Base-by-base conservation (phyloP, 1,284 basidiomycete genomes). In the Heliocybe sulcata region DNA sequence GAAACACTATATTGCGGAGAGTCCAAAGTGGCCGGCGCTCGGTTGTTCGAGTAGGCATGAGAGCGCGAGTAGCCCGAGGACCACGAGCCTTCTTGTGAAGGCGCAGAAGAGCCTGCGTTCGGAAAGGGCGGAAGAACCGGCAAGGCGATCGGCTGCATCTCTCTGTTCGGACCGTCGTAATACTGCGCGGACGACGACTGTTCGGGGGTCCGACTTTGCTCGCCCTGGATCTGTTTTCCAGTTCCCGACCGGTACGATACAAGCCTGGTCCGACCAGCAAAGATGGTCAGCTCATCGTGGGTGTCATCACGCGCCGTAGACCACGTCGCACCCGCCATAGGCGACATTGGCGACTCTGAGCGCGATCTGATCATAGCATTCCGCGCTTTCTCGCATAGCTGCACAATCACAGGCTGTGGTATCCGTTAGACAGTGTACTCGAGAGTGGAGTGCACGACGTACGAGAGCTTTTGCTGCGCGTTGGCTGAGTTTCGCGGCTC, bases 381-480 rank as follows among this genome's bases (percentile, higher is more conserved):
- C 6, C 27, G 47, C 12, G 47, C 47, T n/a, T 49, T 49, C 6
- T 49, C 47, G 47, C 47, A 26, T 4, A 49, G 47, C 9, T 25
- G 12, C 14, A 25, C 27, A 4, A 49, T 49, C 4, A 49, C 27
- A 22, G 47, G 47, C 47, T 49, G 27, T 16, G 29, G 29, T 4
- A 31, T 31, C 6, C 12, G 29, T 4, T 12, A 31, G 29, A 6
- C 12, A 31, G 29, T 31, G n/a, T n/a, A n/a, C n/a, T n/a, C n/a
- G n/a, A n/a, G n/a, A n/a, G n/a, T n/a, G n/a, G n/a, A 26, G 16
- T 14, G 23, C 10, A 26, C 47, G 6, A 71, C 79, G 51, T 64
- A 85, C 85, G 62, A 85, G 63, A 63, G 87, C 86, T 64, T 86
- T 87, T 11, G 74, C 74, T 2, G 86, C 80, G 42, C 84, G 73